A percentile compares a stretch with the other conserved stretches of the same genome.
phyloP scores from a whole-genome alignment of 192 early-diverging fungal genomes.

The Diversispora eburnea region DNA sequence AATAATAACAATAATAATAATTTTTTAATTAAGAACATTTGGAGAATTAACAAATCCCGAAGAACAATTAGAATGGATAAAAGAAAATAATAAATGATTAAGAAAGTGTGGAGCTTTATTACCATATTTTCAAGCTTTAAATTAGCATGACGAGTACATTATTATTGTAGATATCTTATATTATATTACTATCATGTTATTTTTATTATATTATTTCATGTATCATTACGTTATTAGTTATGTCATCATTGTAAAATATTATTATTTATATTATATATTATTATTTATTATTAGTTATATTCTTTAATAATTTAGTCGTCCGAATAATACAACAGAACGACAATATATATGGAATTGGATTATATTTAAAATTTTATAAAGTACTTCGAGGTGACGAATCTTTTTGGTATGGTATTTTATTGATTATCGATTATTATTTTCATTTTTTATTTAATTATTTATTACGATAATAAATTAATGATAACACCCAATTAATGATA shows the following conservation, averaged over 20 bases:
- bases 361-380: slow-evolving; percentile 62
- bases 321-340: background rate
- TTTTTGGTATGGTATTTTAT: slow-evolving; percentile 47
- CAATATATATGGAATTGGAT: slow-evolving; percentile 38
- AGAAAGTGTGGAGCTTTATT: slow-evolving; percentile 56
- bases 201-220: no score
- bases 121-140: slow-evolving; percentile 54
- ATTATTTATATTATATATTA: background rate
- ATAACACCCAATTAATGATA: background rate
- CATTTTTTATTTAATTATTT: background rate
- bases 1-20: no score
- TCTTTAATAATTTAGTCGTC: slow-evolving; percentile 2
- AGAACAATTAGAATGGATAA: slow-evolving; percentile 55
- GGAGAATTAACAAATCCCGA: slow-evolving; percentile 21
- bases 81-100: slow-evolving; percentile 55
- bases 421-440: background rate
- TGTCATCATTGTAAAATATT: no score
- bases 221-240: no score
- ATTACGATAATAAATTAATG: slow-evolving; percentile 26
- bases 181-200: background rate
- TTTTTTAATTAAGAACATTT: slow-evolving; percentile 15
- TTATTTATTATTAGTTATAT: background rate
- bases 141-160: slow-evolving; percentile 52
- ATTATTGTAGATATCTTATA: slow-evolving; percentile 33
- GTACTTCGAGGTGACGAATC: slow-evolving; percentile 45